Percentiles rank a stretch among this genome's conserved stretches.
Evolutionary conservation across 164 flowering plant genomes (phyloP).

Genomic region (Pachysandra terminalis): DNA sequence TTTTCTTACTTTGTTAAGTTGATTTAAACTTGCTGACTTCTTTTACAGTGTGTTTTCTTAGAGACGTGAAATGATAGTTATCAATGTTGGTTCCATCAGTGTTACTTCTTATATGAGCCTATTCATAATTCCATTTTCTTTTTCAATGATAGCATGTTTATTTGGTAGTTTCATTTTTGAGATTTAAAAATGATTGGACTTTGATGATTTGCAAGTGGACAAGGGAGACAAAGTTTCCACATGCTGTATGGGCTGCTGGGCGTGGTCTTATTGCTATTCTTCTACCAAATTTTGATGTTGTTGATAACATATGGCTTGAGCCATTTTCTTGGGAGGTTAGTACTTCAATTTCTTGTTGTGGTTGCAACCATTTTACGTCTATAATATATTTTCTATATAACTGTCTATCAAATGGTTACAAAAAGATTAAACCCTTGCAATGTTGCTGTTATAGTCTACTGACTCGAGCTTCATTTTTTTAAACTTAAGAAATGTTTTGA

Average conservation of each 20-base stretch:
- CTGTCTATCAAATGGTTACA: not conserved
- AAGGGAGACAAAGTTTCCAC: constrained; percentile 82
- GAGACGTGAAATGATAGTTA: not conserved
- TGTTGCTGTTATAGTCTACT: not conserved
- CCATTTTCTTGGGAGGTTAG: constrained; percentile 91
- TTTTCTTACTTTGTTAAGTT: not conserved
- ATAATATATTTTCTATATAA: not conserved
- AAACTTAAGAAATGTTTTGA: too few species aligned
- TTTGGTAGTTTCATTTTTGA: not conserved
- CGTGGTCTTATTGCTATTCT: constrained; percentile 84
- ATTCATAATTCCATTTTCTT: not conserved
- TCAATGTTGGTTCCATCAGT: not conserved
- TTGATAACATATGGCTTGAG: constrained; percentile 91
- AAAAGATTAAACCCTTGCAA: not conserved
- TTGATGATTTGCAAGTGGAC: constrained; percentile 59
- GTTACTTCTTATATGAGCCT: not conserved
- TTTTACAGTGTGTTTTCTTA: not conserved
- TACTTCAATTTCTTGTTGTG: constrained; percentile 8
- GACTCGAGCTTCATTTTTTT: not conserved
- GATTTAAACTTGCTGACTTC: not conserved
- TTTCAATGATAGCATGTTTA: not conserved
- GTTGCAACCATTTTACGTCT: not conserved
- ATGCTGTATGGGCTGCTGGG: constrained; percentile 99
- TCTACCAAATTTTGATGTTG: constrained; percentile 86
- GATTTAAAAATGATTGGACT: constrained; percentile 10